Base-by-base conservation (phyloP, 345 rosid species). In the Viola odorata region DNA sequence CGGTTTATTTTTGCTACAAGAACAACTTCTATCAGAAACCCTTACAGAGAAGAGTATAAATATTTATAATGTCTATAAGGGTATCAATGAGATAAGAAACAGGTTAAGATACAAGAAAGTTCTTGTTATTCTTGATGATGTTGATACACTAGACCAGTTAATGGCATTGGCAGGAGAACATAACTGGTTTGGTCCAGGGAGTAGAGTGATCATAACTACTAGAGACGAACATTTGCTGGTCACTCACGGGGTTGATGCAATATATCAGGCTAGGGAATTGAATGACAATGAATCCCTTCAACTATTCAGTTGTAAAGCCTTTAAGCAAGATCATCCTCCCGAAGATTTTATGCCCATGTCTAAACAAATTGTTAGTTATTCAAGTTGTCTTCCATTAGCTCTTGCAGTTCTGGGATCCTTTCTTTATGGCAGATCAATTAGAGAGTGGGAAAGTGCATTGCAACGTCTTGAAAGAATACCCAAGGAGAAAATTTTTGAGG, bases 301-400 rank as follows among this genome's bases (percentile, higher is more conserved):
- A 6, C 59, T 69, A 7, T 48, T 57, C 16, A 62, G 59, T 44
- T 10, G 41, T 6, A 51, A 69, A 48, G 63, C 63, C 32, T 69
- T 62, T 17, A 49, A 42, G 50, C 61, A 48, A 41, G 57, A 55
- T 49, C 66, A 61, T 38, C 61, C 57, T 3, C 4, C 11, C 7
- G 57, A 42, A 12, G 53, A 7, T 12, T 58, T 39, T n/a, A 0
- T 50, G 12, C 57, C 37, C 39, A 5, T 63, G 48, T 57, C 68
- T 9, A 32, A 52, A 11, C 41, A 57, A 13, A 42, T 69, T 56
- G 58, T 50, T 16, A 15, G n/a, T 23, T 57, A 56, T 37, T 48
- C 68, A 2, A 52, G 40, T 14, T 57, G 63, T 8, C 61, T 62
- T 52, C 73, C 68, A 40, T 45, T 69, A 58, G 73, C 73, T 12